These are phyloP conservation scores for Colletotrichum sublineola DNA, from an alignment of 2,329 filamentous ascomycete genomes.

Conservation along the genomic window DNA sequence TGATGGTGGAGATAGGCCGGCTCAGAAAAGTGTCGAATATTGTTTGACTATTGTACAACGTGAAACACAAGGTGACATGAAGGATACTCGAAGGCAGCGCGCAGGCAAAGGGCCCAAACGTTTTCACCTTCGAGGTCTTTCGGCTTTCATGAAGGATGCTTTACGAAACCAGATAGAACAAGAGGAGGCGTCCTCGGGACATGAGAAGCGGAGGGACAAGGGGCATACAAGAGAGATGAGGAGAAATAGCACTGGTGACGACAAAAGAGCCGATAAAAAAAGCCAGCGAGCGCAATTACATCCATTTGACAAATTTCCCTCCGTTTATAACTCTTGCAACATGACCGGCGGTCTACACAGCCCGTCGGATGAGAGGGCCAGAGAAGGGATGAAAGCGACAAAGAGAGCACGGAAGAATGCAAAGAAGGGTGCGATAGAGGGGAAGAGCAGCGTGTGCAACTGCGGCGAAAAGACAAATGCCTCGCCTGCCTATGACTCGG, in stretches of 20 bases:
- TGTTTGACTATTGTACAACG: neutral
- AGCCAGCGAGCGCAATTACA: neutral
- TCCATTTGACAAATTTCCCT: too few species aligned
- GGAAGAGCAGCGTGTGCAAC: neutral
- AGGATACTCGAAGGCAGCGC: neutral
- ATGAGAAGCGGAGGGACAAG: neutral
- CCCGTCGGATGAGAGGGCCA: neutral
- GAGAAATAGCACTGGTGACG: neutral
- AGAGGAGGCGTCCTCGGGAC: neutral
- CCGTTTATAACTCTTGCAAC: neutral
- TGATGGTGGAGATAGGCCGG: neutral
- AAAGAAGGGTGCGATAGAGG: neutral
- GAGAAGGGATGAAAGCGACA: neutral
- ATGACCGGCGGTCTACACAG: neutral
- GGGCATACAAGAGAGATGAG: neutral
- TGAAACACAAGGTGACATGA: neutral
- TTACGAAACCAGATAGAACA: too few species aligned
- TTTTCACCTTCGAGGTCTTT: neutral
- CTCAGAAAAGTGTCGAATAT: neutral
- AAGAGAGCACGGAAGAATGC: neutral
- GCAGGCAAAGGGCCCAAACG: neutral
- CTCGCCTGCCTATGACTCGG: neutral
- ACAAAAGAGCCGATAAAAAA: neutral
- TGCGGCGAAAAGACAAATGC: constrained; percentile 2
- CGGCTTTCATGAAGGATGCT: neutral